phyloP scores from a whole-genome alignment of 1,284 basidiomycete genomes.

The Flammula alnicola region DNA sequence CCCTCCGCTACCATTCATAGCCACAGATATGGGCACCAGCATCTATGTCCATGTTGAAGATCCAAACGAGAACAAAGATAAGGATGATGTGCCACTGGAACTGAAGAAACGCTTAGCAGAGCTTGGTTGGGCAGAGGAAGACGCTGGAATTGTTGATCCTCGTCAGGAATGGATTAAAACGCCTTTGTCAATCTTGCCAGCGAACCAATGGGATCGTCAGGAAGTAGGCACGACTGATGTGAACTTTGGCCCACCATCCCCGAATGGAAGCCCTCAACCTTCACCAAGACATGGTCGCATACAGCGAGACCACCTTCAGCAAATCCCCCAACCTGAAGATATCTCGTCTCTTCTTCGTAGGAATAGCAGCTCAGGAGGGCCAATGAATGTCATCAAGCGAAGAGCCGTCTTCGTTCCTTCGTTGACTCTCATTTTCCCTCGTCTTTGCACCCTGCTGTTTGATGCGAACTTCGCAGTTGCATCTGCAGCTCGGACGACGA shows the following conservation, averaged over 20 bases:
- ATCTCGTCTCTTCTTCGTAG: slow-evolving; percentile 48
- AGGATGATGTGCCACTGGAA: slow-evolving; percentile 61
- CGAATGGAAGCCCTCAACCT: slow-evolving; percentile 39
- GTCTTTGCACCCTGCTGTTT: slow-evolving; percentile 53
- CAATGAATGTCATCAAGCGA: slow-evolving; percentile 52
- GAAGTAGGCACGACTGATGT: slow-evolving; percentile 39
- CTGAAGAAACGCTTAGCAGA: slow-evolving; percentile 66
- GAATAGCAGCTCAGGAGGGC: slow-evolving; percentile 56
- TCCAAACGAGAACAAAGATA: slow-evolving; percentile 51
- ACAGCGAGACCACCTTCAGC: slow-evolving; percentile 14
- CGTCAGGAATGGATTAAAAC: slow-evolving; percentile 61
- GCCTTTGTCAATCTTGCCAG: slow-evolving; percentile 66
- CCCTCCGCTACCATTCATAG: slow-evolving; percentile 66
- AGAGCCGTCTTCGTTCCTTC: slow-evolving; percentile 69
- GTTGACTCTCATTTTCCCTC: slow-evolving; percentile 56
- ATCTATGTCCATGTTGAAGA: slow-evolving; percentile 60
- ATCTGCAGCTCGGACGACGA: slow-evolving; percentile 56
- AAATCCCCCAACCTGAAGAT: slow-evolving; percentile 24
- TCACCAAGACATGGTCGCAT: slow-evolving; percentile 32
- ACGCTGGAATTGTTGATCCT: slow-evolving; percentile 52
- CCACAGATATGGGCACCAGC: slow-evolving; percentile 70
- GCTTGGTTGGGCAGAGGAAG: slow-evolving; percentile 72
- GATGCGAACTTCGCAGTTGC: slow-evolving; percentile 61
- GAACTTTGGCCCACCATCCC: slow-evolving; percentile 35
- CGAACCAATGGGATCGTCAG: slow-evolving; percentile 54